These are phyloP conservation scores for Zelopaecilomyces penicillatus DNA, from an alignment of 2,329 filamentous ascomycete species.

Conservation along the genomic window DNA sequence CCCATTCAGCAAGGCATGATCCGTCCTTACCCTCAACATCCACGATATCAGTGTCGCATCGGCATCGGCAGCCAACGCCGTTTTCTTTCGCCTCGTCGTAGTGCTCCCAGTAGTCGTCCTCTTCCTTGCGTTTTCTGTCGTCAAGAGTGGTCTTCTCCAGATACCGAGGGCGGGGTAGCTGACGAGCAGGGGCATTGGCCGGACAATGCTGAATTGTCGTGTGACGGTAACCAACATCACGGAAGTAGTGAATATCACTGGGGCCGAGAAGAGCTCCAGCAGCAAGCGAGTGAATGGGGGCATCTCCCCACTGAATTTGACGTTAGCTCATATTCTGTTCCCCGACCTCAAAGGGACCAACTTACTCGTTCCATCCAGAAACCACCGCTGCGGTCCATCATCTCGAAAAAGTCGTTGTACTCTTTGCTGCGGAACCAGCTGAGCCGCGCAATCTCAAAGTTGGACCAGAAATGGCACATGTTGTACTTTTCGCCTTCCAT, in stretches of 20 bases:
- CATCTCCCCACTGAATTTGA: conserved; percentile 79
- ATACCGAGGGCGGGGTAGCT: conserved; percentile 71
- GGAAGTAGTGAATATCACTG: conserved; percentile 93
- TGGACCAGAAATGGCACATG: conserved; percentile 99
- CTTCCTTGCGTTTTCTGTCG: conserved; percentile 76
- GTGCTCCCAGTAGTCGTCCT: conserved; percentile 92
- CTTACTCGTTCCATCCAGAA: conserved; percentile 97
- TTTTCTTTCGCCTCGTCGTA: conserved; percentile 88
- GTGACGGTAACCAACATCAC: conserved; percentile 95
- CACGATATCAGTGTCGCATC: conserved; percentile 93
- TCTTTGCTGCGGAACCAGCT: conserved; percentile 96
- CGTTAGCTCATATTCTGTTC: conserved; percentile 11
- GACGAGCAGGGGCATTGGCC: conserved; percentile 82
- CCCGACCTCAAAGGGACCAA: conserved; percentile 8
- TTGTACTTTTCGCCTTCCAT: conserved; percentile 99
- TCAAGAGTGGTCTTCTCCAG: conserved; percentile 75
- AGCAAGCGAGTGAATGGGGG: conserved; percentile 93
- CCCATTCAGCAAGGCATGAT: conserved; percentile 92
- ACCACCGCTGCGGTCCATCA: conserved; percentile 96
- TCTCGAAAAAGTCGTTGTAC: conserved; percentile 96
- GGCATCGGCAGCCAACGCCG: conserved; percentile 90
- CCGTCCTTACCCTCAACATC: conserved; percentile 97
- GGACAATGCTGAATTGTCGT: conserved; percentile 99
- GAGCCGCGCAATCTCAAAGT: conserved; percentile 93
- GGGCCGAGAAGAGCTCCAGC: conserved; percentile 78